These are phyloP conservation scores for Debaryomyces prosopidis DNA, from an alignment of 805 yeast species.

Conservation along the genomic window DNA sequence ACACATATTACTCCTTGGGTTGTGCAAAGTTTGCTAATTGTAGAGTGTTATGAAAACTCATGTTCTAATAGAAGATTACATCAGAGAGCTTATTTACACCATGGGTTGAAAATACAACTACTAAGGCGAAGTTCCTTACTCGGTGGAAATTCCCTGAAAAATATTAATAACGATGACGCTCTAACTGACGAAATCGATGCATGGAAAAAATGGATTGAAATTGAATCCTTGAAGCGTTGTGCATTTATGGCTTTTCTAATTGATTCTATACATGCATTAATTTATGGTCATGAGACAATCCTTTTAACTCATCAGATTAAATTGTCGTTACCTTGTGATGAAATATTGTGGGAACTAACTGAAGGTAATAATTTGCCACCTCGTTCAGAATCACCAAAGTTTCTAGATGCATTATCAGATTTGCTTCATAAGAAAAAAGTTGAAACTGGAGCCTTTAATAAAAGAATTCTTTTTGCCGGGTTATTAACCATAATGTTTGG, in stretches of 20 bases:
- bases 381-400: conserved; percentile 14
- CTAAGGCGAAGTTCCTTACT: conserved; percentile 23
- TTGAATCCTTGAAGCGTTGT: conserved; percentile 30
- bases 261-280: conserved; percentile 32
- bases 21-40: conserved; percentile 62
- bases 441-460: conserved; percentile 17
- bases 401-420: conserved; percentile 18
- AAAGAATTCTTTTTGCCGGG: conserved; percentile 14
- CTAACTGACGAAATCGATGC: conserved; percentile 6
- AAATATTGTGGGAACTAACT: conserved; percentile 20
- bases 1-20: conserved; percentile 76
- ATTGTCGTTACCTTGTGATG: conserved; percentile 22
- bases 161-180: conserved; percentile 11
- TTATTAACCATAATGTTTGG: conserved; percentile 15
- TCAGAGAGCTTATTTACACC: conserved; percentile 79
- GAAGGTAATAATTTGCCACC: conserved; percentile 8
- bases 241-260: conserved; percentile 30
- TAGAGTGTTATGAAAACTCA: conserved; percentile 73
- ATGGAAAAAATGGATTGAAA: conserved; percentile 31
- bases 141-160: conserved; percentile 36
- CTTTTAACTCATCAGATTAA: conserved; percentile 23
- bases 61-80: conserved; percentile 64
- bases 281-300: conserved; percentile 26
- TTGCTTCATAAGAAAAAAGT: conserved; percentile 17
- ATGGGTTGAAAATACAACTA: conserved; percentile 54